These are phyloP conservation scores for Scheffersomyces lignicola DNA, from an alignment of 1,139 yeast genomes.

Conservation along the genomic window DNA sequence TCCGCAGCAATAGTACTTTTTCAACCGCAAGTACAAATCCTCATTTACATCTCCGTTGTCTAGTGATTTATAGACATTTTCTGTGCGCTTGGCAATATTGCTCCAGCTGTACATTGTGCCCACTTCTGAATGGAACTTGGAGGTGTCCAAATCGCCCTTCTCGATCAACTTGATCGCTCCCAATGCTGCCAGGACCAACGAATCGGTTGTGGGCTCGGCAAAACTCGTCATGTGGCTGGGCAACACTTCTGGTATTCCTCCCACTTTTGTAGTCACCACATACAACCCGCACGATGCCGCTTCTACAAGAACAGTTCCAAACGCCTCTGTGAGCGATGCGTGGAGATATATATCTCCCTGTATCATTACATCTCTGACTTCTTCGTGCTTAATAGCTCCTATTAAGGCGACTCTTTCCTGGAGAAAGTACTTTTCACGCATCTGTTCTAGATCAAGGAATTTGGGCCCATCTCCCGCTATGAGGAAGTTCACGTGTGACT, in stretches of 20 bases:
- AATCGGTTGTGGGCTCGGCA: constrained; percentile 81
- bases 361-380: constrained; percentile 89
- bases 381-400: constrained; percentile 90
- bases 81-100: constrained; percentile 85
- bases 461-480: constrained; percentile 98
- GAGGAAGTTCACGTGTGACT: constrained; percentile 69
- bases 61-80: constrained; percentile 69
- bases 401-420: constrained; percentile 86
- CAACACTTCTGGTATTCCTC: constrained; percentile 96
- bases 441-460: constrained; percentile 89
- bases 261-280: constrained; percentile 94
- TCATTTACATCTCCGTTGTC: constrained; percentile 43
- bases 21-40: constrained; percentile 50
- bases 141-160: constrained; percentile 64
- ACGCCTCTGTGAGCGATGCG: constrained; percentile 94
- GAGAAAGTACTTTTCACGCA: constrained; percentile 82
- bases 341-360: constrained; percentile 93
- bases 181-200: constrained; percentile 68
- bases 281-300: constrained; percentile 96
- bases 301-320: constrained; percentile 95
- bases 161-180: constrained; percentile 62
- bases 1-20: constrained; percentile 72
- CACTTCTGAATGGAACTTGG: constrained; percentile 75
- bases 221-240: constrained; percentile 93
- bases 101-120: constrained; percentile 89